phyloP scores from a whole-genome alignment of 2,329 filamentous ascomycete genomes.

The Diaporthe ilicicola region DNA sequence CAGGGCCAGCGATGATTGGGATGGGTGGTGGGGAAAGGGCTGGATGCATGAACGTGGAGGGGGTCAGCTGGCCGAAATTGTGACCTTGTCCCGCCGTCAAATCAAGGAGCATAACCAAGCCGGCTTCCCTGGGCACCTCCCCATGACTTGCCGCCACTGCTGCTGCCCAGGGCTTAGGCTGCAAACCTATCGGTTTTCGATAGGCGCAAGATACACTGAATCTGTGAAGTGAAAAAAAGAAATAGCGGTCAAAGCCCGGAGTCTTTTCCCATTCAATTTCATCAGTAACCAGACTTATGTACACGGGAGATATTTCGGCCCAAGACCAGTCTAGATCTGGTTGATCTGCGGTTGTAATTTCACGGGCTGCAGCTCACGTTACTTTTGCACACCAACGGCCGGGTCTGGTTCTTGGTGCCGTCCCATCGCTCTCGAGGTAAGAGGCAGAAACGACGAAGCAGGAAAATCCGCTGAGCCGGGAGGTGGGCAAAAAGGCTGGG shows the following conservation, averaged over 20 bases:
- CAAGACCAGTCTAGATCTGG: conserved; percentile 18
- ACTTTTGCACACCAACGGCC: conserved; percentile 19
- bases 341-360: conserved; percentile 20
- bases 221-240: not conserved
- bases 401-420: conserved; percentile 11
- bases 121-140: not conserved
- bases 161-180: not conserved
- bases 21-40: conserved; percentile 21
- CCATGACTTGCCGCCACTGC: conserved; percentile 13
- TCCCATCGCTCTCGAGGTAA: conserved; percentile 16
- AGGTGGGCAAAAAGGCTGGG: not conserved
- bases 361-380: conserved; percentile 21
- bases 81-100: conserved; percentile 25
- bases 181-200: not conserved
- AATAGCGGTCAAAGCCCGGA: conserved; percentile 14
- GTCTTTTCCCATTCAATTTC: conserved; percentile 8
- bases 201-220: not conserved
- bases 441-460: conserved; percentile 4
- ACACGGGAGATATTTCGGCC: conserved; percentile 7
- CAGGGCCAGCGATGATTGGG: conserved; percentile 24
- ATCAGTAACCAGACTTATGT: not conserved
- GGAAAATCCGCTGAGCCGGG: conserved; percentile 5
- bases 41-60: conserved; percentile 27
- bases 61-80: conserved; percentile 27
- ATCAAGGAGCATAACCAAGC: conserved; percentile 13